Percentiles rank a stretch among this genome's conserved stretches.
Conservation (phyloP, 106 monocot genomes). For the Narthecium ossifragum region DNA sequence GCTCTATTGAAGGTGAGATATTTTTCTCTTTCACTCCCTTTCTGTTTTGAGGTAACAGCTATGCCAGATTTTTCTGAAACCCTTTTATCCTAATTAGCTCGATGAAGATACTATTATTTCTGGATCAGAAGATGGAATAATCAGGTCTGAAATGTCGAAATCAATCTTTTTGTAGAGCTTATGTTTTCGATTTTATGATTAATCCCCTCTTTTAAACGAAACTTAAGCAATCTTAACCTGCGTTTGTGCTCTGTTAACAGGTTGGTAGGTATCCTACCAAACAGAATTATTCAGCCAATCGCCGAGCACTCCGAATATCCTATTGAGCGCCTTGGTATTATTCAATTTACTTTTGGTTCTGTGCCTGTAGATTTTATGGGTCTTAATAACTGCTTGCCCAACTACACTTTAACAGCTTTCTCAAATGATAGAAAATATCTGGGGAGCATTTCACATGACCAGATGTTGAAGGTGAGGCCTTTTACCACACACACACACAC, state of each 20-base stretch:
- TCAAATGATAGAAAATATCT: conserved; percentile 83
- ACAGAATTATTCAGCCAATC: conserved; percentile 78
- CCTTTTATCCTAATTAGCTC: conserved; percentile 32
- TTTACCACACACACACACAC: background rate
- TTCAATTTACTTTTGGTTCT: background rate
- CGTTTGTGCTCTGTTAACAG: conserved; percentile 18
- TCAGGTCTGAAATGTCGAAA: conserved; percentile 62
- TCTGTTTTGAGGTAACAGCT: background rate
- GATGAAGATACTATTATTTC: conserved; percentile 96
- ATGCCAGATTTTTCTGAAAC: background rate
- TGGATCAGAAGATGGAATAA: conserved; percentile 87
- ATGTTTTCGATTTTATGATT: background rate
- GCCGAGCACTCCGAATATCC: conserved; percentile 94
- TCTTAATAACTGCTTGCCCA: conserved; percentile 4
- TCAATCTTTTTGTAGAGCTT: background rate
- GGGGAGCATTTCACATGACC: conserved; percentile 94
- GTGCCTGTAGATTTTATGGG: background rate
- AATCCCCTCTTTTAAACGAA: background rate
- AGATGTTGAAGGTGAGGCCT: conserved; percentile 76
- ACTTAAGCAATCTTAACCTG: background rate
- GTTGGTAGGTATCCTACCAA: conserved; percentile 85
- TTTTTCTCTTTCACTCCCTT: background rate
- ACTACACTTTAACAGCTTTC: conserved; percentile 46
- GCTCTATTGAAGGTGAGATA: conserved; percentile 68
- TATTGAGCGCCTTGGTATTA: conserved; percentile 78